Evolutionary conservation across 495 filamentous ascomycete genomes (phyloP).

Genomic region (Patellaria atrata): DNA sequence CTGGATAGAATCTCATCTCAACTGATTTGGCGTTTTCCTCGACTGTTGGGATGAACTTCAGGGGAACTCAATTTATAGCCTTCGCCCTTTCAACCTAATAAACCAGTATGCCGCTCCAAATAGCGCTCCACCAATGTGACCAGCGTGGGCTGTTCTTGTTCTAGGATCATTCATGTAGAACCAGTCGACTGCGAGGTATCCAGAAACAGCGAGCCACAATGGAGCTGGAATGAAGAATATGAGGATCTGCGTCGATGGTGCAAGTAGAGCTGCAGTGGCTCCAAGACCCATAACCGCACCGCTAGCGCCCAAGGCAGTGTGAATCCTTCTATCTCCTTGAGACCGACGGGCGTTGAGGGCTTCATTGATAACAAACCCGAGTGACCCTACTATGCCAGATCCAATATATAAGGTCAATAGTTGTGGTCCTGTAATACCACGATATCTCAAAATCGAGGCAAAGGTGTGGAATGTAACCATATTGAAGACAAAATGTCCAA

Average conservation of each 20-base stretch:
- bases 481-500: constrained; percentile 18
- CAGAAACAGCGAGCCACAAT: constrained; percentile 16
- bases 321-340: background rate
- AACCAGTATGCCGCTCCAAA: constrained; percentile 24
- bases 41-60: no score
- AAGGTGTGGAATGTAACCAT: constrained; percentile 22
- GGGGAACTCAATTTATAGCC: no score
- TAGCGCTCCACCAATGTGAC: constrained; percentile 23
- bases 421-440: constrained; percentile 7
- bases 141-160: constrained; percentile 19
- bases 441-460: constrained; percentile 14
- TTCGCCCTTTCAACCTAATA: constrained; percentile 8
- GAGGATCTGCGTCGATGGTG: constrained; percentile 7
- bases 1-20: no score
- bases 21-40: no score
- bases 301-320: constrained; percentile 20
- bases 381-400: constrained; percentile 15
- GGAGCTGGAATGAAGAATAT: constrained; percentile 23
- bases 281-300: constrained; percentile 25
- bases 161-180: constrained; percentile 14
- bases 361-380: constrained; percentile 7
- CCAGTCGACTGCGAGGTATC: constrained; percentile 21
- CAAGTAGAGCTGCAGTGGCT: constrained; percentile 14
- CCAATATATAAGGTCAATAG: constrained; percentile 17
- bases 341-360: background rate